Base-by-base conservation (phyloP, 2,329 filamentous ascomycete genomes). In the Cladobotryum mycophilum region DNA sequence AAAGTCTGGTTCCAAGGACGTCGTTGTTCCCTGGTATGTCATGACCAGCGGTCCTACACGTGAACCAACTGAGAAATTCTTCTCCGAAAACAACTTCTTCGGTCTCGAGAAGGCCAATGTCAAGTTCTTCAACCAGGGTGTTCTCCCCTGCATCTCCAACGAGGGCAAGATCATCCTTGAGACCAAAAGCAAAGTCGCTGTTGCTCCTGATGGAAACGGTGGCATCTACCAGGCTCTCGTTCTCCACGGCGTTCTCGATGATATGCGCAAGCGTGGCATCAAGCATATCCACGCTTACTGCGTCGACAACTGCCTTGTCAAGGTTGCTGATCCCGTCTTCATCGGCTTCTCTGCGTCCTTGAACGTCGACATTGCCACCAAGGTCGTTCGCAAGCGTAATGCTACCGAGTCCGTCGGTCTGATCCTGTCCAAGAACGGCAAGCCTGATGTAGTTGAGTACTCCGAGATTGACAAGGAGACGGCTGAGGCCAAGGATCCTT, bases 281-380 rank as follows among this genome's bases (percentile, higher is more conserved):
- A 74, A 96, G 77, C 93, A 99, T 74, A 86, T 99, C 55, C 92
- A 99, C 71, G 87, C 91, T 44, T 97, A 97, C 79, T 96, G 93
- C 65, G 93, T 99, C 42, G 93, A 99, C 75, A 99, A 99, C 78
- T 97, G 92, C 74, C 81, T 99, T n/a, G 92, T 96, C 68, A 92
- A 89, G 73, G 92, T 99, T n/a, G 92, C 92, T 25, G 93, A 99
- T 65, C 93, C 93, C 13, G 81, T 89, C 60, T 97, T 99, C 74
- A 85, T 97, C 61, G 93, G 93, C 60, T 97, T 97, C 72, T 81
- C 90, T 4, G 90, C 92, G 40, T 81, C 85, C 47, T 88, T 92
- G 69, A 75, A 89, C 54, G 92, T 96, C 60, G 90, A 96, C 72
- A 95, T 99, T 63, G 92, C 92, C 33, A 99, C 93, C 60, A 99